Percentiles rank a stretch among this genome's conserved stretches.
Conservation (phyloP, 495 filamentous ascomycete species). For the Acidomyces sp. region DNA sequence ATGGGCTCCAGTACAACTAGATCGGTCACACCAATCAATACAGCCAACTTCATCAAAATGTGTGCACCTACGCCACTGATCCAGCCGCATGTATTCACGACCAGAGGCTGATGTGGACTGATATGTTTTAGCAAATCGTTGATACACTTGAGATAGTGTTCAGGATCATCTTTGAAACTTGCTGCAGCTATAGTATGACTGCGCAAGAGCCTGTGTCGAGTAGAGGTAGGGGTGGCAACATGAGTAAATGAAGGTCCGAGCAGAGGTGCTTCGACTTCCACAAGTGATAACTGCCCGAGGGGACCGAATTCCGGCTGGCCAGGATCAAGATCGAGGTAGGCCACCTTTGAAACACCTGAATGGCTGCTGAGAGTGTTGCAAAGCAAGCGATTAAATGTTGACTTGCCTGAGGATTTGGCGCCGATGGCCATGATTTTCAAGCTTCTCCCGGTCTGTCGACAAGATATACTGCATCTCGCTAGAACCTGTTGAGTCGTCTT, state of each 20-base stretch:
- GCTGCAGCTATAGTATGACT: conserved; percentile 61
- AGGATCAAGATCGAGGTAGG: conserved; percentile 69
- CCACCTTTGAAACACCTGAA: conserved; percentile 29
- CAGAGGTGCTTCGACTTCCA: conserved; percentile 47
- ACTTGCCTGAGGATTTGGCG: conserved; percentile 76
- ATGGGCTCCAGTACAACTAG: conserved; percentile 46
- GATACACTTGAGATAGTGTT: conserved; percentile 45
- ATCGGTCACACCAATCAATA: conserved; percentile 47
- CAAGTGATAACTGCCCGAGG: conserved; percentile 63
- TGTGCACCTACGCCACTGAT: conserved; percentile 64
- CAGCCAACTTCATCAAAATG: conserved; percentile 51
- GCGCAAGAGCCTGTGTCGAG: conserved; percentile 37
- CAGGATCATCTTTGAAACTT: conserved; percentile 55
- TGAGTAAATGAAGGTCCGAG: conserved; percentile 68
- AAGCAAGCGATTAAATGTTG: conserved; percentile 67
- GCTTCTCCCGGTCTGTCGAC: background rate
- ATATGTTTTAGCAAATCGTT: conserved; percentile 6
- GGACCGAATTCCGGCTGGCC: conserved; percentile 72
- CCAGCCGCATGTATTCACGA: conserved; percentile 79
- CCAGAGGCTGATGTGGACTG: conserved; percentile 37
- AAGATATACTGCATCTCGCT: background rate
- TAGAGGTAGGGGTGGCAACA: conserved; percentile 33
- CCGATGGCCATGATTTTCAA: conserved; percentile 31
- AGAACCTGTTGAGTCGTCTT: conserved; percentile 1
- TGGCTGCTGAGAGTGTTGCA: conserved; percentile 57